Evolutionary conservation across 2,329 filamentous ascomycete genomes (phyloP), one percentile per base, ranked within the genome.

Genomic region (Fusarium poae): DNA sequence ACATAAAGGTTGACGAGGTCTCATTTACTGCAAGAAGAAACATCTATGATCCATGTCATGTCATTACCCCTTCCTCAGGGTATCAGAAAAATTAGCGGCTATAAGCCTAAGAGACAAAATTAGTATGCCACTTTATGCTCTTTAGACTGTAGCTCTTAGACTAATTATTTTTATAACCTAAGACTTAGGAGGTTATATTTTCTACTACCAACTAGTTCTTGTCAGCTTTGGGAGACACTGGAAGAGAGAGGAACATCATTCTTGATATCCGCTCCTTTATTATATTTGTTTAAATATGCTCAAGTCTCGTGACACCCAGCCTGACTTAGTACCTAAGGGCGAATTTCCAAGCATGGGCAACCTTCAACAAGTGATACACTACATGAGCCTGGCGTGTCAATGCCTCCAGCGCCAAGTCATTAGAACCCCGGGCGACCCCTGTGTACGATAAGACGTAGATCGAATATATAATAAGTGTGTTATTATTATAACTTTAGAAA

Each of bases 381-480:
- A 11, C 23, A 29, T 34, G 11, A 29, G 32, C 10, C 18, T 29
- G 35, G 23, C 23, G 20, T 39, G 48, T 40, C 13, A 21, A 21
- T 40, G n/a, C 20, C 21, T 40, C 27, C 34, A 27, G 15, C 30
- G 23, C 34, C 32, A 25, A 20, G 34, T 21, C 34, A 20, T 51
- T 39, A 51, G 21, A 50, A 27, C 6, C 18, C 15, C 3, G 16
- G 32, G 15, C 32, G 23, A 40, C 34, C 34, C 48, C 23, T 51
- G 48, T n/a, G 37, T 40, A 21, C 23, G 23, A 25, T 40, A 51
- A 51, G 18, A 29, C 21, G 23, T 13, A 51, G 48, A 51, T 51
- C 34, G 25, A 29, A 51, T 51, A 34, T 21, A 39, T 13, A 40
- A 51, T 15, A 51, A 21, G 29, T 15, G n/a, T 40, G 6, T 51